A percentile compares a stretch with the other conserved stretches of the same genome.
Evolutionary conservation across 2,329 filamentous ascomycete species (phyloP).

Genomic region (Trichoderma sp.): DNA sequence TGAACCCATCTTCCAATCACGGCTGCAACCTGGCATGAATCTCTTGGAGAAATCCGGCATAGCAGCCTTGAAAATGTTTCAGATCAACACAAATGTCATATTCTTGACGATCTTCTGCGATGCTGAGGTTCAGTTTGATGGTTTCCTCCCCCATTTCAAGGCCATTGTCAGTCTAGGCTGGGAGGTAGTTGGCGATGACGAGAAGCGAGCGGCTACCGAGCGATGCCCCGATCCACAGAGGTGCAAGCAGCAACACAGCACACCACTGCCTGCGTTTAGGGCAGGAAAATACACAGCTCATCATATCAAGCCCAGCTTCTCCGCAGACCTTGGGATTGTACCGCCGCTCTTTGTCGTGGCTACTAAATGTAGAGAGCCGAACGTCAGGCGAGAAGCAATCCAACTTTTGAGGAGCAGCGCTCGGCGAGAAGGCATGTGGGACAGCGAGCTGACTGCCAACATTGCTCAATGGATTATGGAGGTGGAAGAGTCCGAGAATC

Average conservation of each 20-base stretch:
- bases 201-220: constrained; percentile 48
- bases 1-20: constrained; percentile 51
- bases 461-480: constrained; percentile 56
- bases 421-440: constrained; percentile 68
- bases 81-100: constrained; percentile 56
- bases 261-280: constrained; percentile 37
- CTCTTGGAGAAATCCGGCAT: constrained; percentile 59
- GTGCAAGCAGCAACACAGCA: constrained; percentile 41
- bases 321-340: constrained; percentile 62
- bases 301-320: constrained; percentile 62
- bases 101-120: constrained; percentile 61
- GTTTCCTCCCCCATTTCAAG: constrained; percentile 51
- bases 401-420: constrained; percentile 58
- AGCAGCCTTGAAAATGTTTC: constrained; percentile 61
- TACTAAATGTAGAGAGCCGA: constrained; percentile 61
- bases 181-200: constrained; percentile 60
- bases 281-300: constrained; percentile 44
- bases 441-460: constrained; percentile 57
- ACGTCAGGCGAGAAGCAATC: constrained; percentile 59
- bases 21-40: constrained; percentile 47
- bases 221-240: constrained; percentile 44
- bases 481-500: constrained; percentile 49
- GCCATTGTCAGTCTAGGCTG: constrained; percentile 56
- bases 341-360: constrained; percentile 65
- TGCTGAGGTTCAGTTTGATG: constrained; percentile 58